Conservation (phyloP, 2,329 filamentous ascomycete genomes). For the Pseudogymnoascus pannorum region DNA sequence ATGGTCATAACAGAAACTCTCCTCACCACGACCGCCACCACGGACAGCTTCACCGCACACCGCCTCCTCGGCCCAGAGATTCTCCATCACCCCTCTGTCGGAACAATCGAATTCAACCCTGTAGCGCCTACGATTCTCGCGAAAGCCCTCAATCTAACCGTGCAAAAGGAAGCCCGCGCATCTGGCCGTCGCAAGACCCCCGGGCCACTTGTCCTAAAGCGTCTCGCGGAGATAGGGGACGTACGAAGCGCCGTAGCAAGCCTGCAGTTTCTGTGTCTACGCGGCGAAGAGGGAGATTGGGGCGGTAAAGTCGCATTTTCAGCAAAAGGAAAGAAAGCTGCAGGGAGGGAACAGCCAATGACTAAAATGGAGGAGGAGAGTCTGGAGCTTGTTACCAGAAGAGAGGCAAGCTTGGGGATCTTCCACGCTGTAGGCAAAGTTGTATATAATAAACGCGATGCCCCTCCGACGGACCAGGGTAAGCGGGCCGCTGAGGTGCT, state of each 20-base stretch:
- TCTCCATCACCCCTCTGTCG: constrained; percentile 69
- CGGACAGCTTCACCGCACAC: constrained; percentile 90
- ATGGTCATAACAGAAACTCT: constrained; percentile 90
- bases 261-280: constrained; percentile 84
- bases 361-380: constrained; percentile 75
- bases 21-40: constrained; percentile 71
- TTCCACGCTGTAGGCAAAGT: constrained; percentile 96
- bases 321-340: constrained; percentile 54
- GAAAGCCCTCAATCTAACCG: constrained; percentile 74
- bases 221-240: constrained; percentile 79
- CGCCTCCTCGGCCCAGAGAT: constrained; percentile 82
- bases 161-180: constrained; percentile 76
- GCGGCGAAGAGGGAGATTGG: constrained; percentile 70
- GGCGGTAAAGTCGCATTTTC: constrained; percentile 64
- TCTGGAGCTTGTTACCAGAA: constrained; percentile 71
- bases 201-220: constrained; percentile 69
- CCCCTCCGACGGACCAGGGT: constrained; percentile 31
- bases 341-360: constrained; percentile 49
- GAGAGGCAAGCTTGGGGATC: constrained; percentile 84
- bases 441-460: constrained; percentile 85
- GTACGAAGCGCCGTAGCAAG: constrained; percentile 88
- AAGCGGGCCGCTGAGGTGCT: constrained; percentile 45
- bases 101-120: constrained; percentile 84
- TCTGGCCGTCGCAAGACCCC: constrained; percentile 70
- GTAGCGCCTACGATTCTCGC: constrained; percentile 79